Conservation (phyloP, 2,329 filamentous ascomycete genomes). For the Fusarium hainanense region DNA sequence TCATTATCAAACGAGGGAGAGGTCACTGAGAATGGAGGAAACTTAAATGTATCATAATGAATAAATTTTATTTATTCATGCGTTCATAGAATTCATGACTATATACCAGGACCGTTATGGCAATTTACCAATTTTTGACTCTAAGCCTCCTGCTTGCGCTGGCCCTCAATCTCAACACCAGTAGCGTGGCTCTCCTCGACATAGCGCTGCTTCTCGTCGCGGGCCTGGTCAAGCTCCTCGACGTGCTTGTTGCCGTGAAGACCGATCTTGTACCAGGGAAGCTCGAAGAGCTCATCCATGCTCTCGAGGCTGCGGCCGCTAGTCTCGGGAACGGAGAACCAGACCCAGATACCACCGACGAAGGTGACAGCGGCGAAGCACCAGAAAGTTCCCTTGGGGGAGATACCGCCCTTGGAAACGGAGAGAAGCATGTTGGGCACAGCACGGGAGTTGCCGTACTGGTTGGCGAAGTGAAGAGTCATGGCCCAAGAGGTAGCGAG, state of each 20-base stretch:
- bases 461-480: slow-evolving; percentile 82
- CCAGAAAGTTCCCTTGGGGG: slow-evolving; percentile 77
- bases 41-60: background rate
- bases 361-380: slow-evolving; percentile 77
- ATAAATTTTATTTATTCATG: background rate
- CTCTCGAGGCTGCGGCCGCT: slow-evolving; percentile 72
- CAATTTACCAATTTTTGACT: background rate
- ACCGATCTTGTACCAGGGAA: slow-evolving; percentile 82
- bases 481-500: slow-evolving; percentile 77
- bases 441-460: slow-evolving; percentile 80
- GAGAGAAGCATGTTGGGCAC: slow-evolving; percentile 79
- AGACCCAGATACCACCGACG: slow-evolving; percentile 76
- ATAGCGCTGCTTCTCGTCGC: slow-evolving; percentile 58
- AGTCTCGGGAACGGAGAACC: slow-evolving; percentile 78
- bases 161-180: slow-evolving; percentile 53
- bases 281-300: slow-evolving; percentile 77
- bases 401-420: slow-evolving; percentile 58
- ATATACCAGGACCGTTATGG: slow-evolving; percentile 3
- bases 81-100: slow-evolving; percentile 23
- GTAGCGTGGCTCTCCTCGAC: slow-evolving; percentile 48
- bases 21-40: background rate
- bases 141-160: slow-evolving; percentile 40
- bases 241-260: slow-evolving; percentile 64
- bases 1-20: too few relatives aligned
- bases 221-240: slow-evolving; percentile 56